Evolutionary conservation across 345 rosid genomes (phyloP).

Genomic region (Moringa oleifera): DNA sequence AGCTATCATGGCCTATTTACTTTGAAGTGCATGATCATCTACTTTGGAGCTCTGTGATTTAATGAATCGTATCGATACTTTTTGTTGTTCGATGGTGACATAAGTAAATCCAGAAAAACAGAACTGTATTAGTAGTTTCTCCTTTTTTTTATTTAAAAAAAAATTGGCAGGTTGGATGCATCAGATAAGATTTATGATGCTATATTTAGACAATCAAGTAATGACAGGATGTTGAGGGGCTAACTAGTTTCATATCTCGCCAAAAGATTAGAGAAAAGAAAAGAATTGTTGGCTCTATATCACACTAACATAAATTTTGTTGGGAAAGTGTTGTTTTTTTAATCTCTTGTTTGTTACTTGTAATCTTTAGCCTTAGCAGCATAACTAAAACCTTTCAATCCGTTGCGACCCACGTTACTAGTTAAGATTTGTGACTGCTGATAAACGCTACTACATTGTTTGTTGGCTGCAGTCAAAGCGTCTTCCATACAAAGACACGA

Average conservation of each 20-base stretch:
- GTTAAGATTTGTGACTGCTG: constrained; percentile 10
- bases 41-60: no score
- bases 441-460: constrained; percentile 10
- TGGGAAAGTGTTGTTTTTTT: not conserved
- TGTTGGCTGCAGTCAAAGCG: constrained; percentile 62
- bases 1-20: no score
- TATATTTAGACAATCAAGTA: not conserved
- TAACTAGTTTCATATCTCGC: no score
- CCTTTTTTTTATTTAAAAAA: no score
- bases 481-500: constrained; percentile 63
- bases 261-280: no score
- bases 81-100: no score
- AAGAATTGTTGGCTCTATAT: no score
- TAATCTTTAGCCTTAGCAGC: not conserved
- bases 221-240: not conserved
- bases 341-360: not conserved
- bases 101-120: no score
- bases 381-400: constrained; percentile 1
- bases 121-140: no score
- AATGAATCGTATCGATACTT: no score
- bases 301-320: no score
- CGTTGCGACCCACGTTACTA: not conserved
- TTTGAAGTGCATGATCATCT: no score
- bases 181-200: not conserved
- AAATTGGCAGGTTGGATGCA: not conserved